Evolutionary conservation across 2,329 filamentous ascomycete species (phyloP), one percentile per base, ranked within the genome.

Genomic region (Aspergillus sp.): DNA sequence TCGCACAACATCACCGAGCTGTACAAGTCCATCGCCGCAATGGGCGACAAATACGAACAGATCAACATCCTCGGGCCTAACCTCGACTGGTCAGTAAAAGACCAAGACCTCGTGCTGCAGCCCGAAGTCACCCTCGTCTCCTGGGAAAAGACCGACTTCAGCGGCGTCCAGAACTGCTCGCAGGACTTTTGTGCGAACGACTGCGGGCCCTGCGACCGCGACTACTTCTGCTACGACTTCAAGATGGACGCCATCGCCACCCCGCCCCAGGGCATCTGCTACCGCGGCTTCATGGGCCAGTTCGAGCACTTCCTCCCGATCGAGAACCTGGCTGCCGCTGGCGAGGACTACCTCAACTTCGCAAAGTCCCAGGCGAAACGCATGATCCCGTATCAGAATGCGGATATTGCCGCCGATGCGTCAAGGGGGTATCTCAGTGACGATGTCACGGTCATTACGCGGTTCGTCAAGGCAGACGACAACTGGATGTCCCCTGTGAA

Each of bases 151-250:
- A 64, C 61, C 39, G 51, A 62, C 53, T 63, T 58, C 48, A 63
- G 56, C 5, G 58, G 55, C 6, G 55, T 55, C 27, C 58, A 54
- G 45, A 66, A 66, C 58, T 66, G 64, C 47, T 57, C 64, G 27
- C 27, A 31, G 9, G 60, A 64, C 46, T 66, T 59, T 61, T 66
- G 64, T 40, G 62, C 64, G 39, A 66, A 66, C 23, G 64, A 57
- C 40, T 66, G 64, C 44, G 64, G 62, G 33, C 52, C 56, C 55
- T 66, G 64, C 46, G 60, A 56, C 33, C 57, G 58, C 33, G 52
- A 63, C 23, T 64, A 64, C 46, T 50, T 64, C 39, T 66, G 64
- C 58, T 66, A 66, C 43, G 64, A 66, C n/a, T 52, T 64, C 46
- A 58, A 54, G 12, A 62, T 47, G 12, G 55, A 63, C 27, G 62